Conservation (phyloP, 148 eudicot genomes). For the Spergularia bocconei region DNA sequence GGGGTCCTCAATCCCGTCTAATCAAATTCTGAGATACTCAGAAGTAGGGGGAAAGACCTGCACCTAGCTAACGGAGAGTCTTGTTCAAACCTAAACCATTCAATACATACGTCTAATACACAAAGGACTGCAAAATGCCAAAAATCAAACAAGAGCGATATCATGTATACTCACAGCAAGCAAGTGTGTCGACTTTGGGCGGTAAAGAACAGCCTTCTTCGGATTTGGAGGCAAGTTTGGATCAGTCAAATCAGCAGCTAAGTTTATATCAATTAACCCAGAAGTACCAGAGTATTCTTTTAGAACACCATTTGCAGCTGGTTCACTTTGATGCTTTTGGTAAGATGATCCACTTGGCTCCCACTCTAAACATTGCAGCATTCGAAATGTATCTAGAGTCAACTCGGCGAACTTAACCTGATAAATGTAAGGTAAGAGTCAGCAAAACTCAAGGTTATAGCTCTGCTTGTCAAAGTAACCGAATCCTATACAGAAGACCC, state of each 20-base stretch:
- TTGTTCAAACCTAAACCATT: background rate
- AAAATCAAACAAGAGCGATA: background rate
- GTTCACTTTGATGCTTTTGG: slow-evolving; percentile 60
- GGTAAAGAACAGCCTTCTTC: slow-evolving; percentile 77
- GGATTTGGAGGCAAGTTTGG: slow-evolving; percentile 95
- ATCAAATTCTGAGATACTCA: background rate
- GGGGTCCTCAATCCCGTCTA: background rate
- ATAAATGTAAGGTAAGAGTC: slow-evolving; percentile 24
- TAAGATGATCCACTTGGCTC: slow-evolving; percentile 92
- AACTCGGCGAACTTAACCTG: slow-evolving; percentile 96
- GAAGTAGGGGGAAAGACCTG: too few species aligned
- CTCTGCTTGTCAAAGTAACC: background rate
- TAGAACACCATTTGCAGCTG: slow-evolving; percentile 53
- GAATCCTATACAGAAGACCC: slow-evolving; percentile 2
- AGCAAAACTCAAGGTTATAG: background rate
- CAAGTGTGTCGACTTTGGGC: slow-evolving; percentile 76
- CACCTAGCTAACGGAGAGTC: background rate
- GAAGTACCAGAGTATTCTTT: slow-evolving; percentile 79
- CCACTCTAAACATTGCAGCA: slow-evolving; percentile 99
- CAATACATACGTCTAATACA: background rate
- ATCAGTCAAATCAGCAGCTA: slow-evolving; percentile 84
- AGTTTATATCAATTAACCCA: slow-evolving; percentile 76
- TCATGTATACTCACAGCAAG: slow-evolving; percentile 65
- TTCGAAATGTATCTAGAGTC: slow-evolving; percentile 85
- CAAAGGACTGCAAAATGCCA: background rate